Conservation (phyloP, 2,329 filamentous ascomycete species). For the Peltaster fructicola region DNA sequence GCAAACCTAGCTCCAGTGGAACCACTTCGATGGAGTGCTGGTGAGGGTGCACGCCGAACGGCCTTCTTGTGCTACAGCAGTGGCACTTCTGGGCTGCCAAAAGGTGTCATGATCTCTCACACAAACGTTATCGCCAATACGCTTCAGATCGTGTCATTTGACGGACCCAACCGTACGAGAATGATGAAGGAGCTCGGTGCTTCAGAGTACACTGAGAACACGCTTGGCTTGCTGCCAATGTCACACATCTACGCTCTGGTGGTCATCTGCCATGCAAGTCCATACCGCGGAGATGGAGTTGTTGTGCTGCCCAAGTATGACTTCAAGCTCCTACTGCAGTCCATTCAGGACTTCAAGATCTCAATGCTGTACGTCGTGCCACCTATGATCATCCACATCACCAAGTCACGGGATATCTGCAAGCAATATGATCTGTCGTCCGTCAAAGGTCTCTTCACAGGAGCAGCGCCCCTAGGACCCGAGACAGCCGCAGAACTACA, state of each 20-base stretch:
- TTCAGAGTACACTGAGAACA: conserved; percentile 31
- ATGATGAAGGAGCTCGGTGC: conserved; percentile 6
- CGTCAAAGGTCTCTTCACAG: conserved; percentile 49
- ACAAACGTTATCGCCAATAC: conserved; percentile 62
- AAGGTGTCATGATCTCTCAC: conserved; percentile 66
- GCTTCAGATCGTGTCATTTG: conserved; percentile 41
- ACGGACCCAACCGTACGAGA: conserved; percentile 25
- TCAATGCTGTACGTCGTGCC: conserved; percentile 53
- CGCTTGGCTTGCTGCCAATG: conserved; percentile 56
- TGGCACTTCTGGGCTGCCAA: conserved; percentile 59
- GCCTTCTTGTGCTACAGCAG: conserved; percentile 68
- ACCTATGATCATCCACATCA: conserved; percentile 62
- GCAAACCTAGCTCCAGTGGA: conserved; percentile 34
- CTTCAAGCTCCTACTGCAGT: conserved; percentile 42
- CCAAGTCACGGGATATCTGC: conserved; percentile 43
- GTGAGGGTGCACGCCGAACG: conserved; percentile 48
- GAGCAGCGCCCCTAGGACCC: conserved; percentile 59
- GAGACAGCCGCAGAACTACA: conserved; percentile 51
- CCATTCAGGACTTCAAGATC: conserved; percentile 54
- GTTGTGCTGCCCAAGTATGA: conserved; percentile 64
- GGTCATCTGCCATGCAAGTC: conserved; percentile 46
- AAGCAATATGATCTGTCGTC: conserved; percentile 55
- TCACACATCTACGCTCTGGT: conserved; percentile 71
- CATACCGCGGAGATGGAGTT: conserved; percentile 55
- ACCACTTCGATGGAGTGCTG: conserved; percentile 39